Percentiles rank a stretch among this genome's conserved stretches.
phyloP scores from a whole-genome alignment of 345 rosid genomes.

The Excoecaria cochinchinensis region DNA sequence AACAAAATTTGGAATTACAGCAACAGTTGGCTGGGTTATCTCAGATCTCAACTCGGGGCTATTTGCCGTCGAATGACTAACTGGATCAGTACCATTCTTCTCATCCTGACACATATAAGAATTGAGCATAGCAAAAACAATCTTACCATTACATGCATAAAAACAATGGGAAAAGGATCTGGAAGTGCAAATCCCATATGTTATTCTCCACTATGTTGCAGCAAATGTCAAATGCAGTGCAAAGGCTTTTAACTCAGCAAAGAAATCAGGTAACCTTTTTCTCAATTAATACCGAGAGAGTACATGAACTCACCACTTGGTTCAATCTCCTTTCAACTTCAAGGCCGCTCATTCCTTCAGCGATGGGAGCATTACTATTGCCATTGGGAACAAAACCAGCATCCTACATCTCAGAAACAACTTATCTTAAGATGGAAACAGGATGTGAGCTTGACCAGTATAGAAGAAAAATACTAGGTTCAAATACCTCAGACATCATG shows the following conservation, averaged over 20 bases:
- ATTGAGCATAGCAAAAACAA: conserved; percentile 8
- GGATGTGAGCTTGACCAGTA: conserved; percentile 2
- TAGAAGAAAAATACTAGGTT: conserved; percentile 17
- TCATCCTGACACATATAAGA: conserved; percentile 41
- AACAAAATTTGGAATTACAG: conserved; percentile 42
- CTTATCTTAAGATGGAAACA: conserved; percentile 15
- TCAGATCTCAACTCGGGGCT: conserved; percentile 58
- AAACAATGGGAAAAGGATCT: neutral
- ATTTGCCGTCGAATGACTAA: conserved; percentile 37
- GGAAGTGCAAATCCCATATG: neutral
- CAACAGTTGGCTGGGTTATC: conserved; percentile 51
- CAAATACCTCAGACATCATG: conserved; percentile 79
- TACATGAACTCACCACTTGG: conserved; percentile 48
- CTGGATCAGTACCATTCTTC: conserved; percentile 47
- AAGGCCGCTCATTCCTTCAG: conserved; percentile 77
- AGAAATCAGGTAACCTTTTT: neutral
- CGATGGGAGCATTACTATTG: conserved; percentile 43
- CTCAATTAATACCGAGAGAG: neutral
- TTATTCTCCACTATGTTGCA: conserved; percentile 1
- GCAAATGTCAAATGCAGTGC: neutral
- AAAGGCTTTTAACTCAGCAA: neutral
- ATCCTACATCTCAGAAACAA: conserved; percentile 52
- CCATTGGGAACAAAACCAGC: conserved; percentile 73
- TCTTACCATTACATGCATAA: neutral
- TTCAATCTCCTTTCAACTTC: conserved; percentile 71